Evolutionary conservation across 768 basidiomycete genomes (phyloP).

Genomic region (Lentinula lateritia): DNA sequence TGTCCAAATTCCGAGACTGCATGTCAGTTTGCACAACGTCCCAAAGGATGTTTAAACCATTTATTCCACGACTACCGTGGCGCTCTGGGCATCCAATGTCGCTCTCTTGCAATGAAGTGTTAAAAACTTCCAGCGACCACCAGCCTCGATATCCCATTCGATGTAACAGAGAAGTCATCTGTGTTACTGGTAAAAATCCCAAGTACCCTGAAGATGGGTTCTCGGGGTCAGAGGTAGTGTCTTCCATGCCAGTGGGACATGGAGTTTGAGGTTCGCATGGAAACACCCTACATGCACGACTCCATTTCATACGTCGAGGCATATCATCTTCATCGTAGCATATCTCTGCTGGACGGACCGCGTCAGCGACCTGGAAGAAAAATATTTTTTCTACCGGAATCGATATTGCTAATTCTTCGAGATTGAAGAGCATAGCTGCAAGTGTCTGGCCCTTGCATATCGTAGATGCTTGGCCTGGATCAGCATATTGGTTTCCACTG

Average conservation of each 20-base stretch:
- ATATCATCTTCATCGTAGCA: constrained; percentile 14
- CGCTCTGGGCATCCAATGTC: constrained; percentile 15
- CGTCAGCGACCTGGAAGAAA: constrained; percentile 35
- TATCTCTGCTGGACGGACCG: constrained; percentile 15
- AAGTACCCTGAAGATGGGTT: constrained; percentile 9
- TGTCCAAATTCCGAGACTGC: neutral
- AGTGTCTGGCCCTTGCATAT: constrained; percentile 14
- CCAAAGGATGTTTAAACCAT: constrained; percentile 18
- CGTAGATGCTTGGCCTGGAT: constrained; percentile 21
- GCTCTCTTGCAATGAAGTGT: constrained; percentile 22
- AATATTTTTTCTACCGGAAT: constrained; percentile 32
- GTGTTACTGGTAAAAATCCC: constrained; percentile 30
- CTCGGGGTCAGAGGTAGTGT: neutral
- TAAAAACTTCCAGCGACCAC: constrained; percentile 35
- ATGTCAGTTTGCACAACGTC: constrained; percentile 1
- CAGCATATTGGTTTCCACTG: constrained; percentile 32
- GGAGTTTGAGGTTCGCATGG: constrained; percentile 22
- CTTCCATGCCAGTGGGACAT: neutral
- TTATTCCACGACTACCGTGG: constrained; percentile 21
- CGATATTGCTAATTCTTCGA: constrained; percentile 19
- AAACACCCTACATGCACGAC: constrained; percentile 31
- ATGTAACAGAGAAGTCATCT: constrained; percentile 24
- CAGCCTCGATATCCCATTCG: constrained; percentile 28
- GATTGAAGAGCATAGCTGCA: constrained; percentile 16
- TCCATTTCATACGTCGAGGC: constrained; percentile 30